Evolutionary conservation across 306 rosid species (phyloP).

Genomic region (Dryas drummondii): DNA sequence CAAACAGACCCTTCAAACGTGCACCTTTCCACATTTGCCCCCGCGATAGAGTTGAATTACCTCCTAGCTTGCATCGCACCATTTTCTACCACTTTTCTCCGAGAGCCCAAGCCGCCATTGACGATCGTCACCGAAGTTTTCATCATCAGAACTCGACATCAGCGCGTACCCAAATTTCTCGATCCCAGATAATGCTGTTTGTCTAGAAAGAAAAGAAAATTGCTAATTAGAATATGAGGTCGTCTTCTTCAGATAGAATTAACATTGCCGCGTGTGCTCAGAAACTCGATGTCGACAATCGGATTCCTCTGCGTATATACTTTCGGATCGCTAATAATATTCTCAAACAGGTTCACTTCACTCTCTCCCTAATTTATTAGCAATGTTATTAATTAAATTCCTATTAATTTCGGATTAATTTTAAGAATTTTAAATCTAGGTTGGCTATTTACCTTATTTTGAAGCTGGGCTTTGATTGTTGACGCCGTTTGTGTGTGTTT

Average conservation of each 20-base stretch:
- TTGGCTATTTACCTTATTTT: neutral
- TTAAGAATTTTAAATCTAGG: neutral
- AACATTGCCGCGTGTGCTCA: conserved; percentile 74
- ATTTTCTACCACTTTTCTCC: conserved; percentile 12
- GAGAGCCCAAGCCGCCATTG: conserved; percentile 42
- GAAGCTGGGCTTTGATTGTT: neutral
- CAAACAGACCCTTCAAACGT: neutral
- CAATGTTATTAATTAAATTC: neutral
- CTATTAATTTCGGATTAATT: neutral
- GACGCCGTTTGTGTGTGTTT: neutral
- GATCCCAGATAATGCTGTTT: conserved; percentile 24
- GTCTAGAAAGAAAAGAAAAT: conserved; percentile 19
- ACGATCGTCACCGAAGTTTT: conserved; percentile 23
- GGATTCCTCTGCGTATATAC: conserved; percentile 76
- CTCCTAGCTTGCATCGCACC: neutral
- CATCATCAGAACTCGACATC: conserved; percentile 15
- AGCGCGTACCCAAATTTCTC: conserved; percentile 3
- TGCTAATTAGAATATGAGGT: conserved; percentile 46
- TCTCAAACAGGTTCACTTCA: conserved; percentile 71
- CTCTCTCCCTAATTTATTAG: neutral
- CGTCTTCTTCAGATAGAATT: conserved; percentile 50
- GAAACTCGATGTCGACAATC: conserved; percentile 67
- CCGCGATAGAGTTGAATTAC: conserved; percentile 34
- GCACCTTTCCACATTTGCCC: conserved; percentile 37
- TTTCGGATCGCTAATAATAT: conserved; percentile 81